These are phyloP conservation scores for Scalesia atractyloides DNA, from an alignment of 129 eudicot species.

Conservation along the genomic window DNA sequence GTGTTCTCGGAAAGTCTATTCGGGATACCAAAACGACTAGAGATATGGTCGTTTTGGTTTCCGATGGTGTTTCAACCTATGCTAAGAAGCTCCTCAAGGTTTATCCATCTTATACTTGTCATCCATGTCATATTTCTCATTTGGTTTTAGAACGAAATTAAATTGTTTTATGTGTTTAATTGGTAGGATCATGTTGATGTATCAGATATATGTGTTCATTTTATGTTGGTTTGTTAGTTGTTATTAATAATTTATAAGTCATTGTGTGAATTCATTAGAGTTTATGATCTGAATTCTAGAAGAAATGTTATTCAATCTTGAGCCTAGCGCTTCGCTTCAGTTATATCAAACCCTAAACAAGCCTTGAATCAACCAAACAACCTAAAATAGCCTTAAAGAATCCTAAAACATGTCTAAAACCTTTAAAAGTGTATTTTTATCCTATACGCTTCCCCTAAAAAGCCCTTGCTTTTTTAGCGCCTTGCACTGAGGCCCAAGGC, in stretches of 20 bases:
- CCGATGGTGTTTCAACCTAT: constrained; percentile 89
- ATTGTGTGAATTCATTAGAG: neutral
- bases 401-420: too few species aligned
- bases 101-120: neutral
- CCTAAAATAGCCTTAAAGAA: too few species aligned
- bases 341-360: neutral
- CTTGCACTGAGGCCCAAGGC: too few species aligned
- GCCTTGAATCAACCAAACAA: too few species aligned
- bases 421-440: too few species aligned
- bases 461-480: too few species aligned
- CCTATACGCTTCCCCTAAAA: too few species aligned
- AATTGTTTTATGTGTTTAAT: neutral
- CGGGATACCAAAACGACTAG: constrained; percentile 71
- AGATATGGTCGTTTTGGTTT: constrained; percentile 91
- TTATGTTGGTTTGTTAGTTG: neutral
- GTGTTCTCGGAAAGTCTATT: constrained; percentile 93
- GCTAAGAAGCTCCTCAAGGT: constrained; percentile 84
- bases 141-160: neutral
- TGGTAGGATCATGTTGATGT: neutral
- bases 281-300: constrained; percentile 8
- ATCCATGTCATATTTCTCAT: neutral
- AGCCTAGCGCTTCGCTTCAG: too few species aligned
- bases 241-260: too few species aligned
- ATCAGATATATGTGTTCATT: neutral
- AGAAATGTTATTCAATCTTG: neutral